Evolutionary conservation across 1,284 basidiomycete species (phyloP), one percentile per base, ranked within the genome.

Genomic region (Leccinum laetum): DNA sequence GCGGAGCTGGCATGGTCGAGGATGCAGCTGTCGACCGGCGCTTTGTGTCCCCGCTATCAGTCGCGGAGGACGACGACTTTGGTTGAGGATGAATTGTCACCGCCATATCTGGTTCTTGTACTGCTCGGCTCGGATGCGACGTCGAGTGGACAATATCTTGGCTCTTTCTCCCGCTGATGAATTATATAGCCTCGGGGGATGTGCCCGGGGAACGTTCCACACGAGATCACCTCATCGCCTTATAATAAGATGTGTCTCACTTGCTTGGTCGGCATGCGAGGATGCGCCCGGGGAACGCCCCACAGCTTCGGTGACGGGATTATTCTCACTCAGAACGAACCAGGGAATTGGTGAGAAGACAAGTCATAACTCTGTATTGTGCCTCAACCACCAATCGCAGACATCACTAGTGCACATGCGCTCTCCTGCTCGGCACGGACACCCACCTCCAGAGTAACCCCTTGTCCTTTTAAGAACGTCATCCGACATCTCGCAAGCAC

Each of bases 371-470:
- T 58, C 46, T 59, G 24, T 14, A 58, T 49, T 9, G 5, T 24
- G 29, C 29, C 21, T 79, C 80, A 90, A 69, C 89, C 89, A 65
- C 92, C 90, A 75, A 99, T 96, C 60, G 98, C 97, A 52, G 92
- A 87, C 69, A 99, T 85, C 46, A 99, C 92, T 64, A 99, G 85
- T 71, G 90, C 85, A 73, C 93, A 95, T 24, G 26, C 26, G 26
- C 26, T 26, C 26, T 26, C 26, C 3, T 26, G 26, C 26, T 26
- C 26, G 3, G 26, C 26, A 26, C 26, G 26, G 26, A 4, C 26
- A 26, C 26, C 26, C 26, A 26, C 26, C 26, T 26, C 26, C 26
- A 26, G 3, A 26, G 26, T 26, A 26, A 3, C 26, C 26, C 3
- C 26, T 26, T 26, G 26, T 26, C 26, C 26, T 26, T 4, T 26